These are phyloP conservation scores for Vairimorpha ceranae DNA, from an alignment of 371 early-diverging fungal species.

Conservation along the genomic window DNA sequence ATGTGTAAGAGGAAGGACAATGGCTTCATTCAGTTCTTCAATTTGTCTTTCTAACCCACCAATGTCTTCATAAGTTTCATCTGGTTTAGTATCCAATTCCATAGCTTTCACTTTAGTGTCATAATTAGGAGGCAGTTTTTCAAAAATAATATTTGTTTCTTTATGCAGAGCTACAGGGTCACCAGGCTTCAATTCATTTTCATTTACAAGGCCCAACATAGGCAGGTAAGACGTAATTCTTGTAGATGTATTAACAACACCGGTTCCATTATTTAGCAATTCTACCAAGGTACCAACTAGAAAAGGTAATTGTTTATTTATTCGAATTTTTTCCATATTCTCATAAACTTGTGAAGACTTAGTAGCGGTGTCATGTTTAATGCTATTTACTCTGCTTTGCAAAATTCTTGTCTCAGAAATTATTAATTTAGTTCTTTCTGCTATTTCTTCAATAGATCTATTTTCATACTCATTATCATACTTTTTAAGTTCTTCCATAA, in stretches of 20 bases:
- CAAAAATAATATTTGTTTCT: conserved; percentile 92
- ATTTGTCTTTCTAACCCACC: conserved; percentile 97
- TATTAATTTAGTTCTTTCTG: conserved; percentile 53
- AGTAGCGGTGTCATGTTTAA: conserved; percentile 60
- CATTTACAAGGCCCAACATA: conserved; percentile 88
- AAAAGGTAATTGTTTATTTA: conserved; percentile 95
- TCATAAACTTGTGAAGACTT: conserved; percentile 85
- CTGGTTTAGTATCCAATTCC: conserved; percentile 99
- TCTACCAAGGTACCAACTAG: conserved; percentile 96
- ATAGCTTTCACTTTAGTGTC: conserved; percentile 98
- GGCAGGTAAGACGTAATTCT: conserved; percentile 69
- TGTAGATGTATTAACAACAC: conserved; percentile 50
- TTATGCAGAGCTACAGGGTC: conserved; percentile 99
- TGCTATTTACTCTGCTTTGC: conserved; percentile 51
- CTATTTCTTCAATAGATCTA: conserved; percentile 20
- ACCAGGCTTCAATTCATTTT: conserved; percentile 81
- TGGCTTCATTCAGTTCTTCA: conserved; percentile 92
- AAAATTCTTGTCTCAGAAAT: conserved; percentile 59
- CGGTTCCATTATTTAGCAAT: conserved; percentile 64
- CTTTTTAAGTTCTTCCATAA: conserved; percentile 36
- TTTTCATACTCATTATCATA: conserved; percentile 41
- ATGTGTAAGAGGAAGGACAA: conserved; percentile 93
- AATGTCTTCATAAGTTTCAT: conserved; percentile 93
- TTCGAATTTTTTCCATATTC: conserved; percentile 92
- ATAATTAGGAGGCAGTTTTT: conserved; percentile 92